Conservation (phyloP, 192 early-diverging fungal genomes). For the Anaeromyces robustus region DNA sequence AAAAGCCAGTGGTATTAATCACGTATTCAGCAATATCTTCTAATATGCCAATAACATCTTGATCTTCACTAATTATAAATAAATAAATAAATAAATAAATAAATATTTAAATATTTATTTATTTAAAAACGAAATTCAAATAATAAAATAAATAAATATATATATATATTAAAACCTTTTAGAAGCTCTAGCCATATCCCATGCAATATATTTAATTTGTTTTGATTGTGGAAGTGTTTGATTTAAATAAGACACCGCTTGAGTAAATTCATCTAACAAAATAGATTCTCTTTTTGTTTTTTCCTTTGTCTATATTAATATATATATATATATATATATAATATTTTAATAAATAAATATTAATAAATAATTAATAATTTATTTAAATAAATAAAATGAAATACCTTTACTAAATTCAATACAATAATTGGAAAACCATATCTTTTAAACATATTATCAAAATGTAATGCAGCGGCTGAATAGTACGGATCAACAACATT, state of each 20-base stretch:
- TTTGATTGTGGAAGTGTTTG: constrained; percentile 69
- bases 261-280: constrained; percentile 69
- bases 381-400: not conserved
- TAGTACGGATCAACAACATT: constrained; percentile 86
- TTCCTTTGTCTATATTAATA: constrained; percentile 62
- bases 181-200: constrained; percentile 96
- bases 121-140: too few species aligned
- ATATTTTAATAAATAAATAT: too few species aligned
- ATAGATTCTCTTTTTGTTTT: constrained; percentile 73
- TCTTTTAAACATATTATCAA: constrained; percentile 78
- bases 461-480: constrained; percentile 80
- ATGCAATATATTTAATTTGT: constrained; percentile 76
- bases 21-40: constrained; percentile 81
- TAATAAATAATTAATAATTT: too few species aligned
- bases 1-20: constrained; percentile 72
- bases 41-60: constrained; percentile 77
- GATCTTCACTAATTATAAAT: constrained; percentile 29
- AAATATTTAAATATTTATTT: not conserved
- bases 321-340: too few species aligned
- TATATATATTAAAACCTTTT: constrained; percentile 38
- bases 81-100: not conserved
- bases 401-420: constrained; percentile 82
- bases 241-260: constrained; percentile 70
- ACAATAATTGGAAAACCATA: constrained; percentile 85
- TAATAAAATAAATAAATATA: not conserved